Conservation (phyloP, 495 filamentous ascomycete genomes). For the Chlorociboria aeruginascens region DNA sequence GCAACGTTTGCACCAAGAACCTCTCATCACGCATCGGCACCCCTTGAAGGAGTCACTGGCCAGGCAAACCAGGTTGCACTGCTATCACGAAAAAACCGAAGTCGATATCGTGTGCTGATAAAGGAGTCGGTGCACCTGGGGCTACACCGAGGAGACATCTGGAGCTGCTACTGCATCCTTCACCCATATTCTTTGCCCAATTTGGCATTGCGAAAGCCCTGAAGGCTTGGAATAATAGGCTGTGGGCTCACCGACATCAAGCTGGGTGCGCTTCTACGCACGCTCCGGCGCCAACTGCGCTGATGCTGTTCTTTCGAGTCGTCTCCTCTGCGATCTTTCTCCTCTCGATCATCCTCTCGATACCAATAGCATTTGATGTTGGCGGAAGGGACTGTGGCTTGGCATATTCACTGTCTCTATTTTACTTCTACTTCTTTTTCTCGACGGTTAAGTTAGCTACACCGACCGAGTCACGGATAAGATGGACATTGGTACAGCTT, state of each 20-base stretch:
- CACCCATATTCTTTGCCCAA: too few relatives aligned
- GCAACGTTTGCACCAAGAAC: too few relatives aligned
- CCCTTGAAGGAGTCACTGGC: too few relatives aligned
- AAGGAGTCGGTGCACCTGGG: too few relatives aligned
- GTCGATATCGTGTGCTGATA: too few relatives aligned
- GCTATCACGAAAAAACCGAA: too few relatives aligned
- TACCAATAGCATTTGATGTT: constrained; percentile 94
- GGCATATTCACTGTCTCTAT: constrained; percentile 78
- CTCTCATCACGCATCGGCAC: too few relatives aligned
- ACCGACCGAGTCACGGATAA: constrained; percentile 65
- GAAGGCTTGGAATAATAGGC: too few relatives aligned
- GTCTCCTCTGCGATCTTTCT: constrained; percentile 71
- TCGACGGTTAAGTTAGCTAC: constrained; percentile 69
- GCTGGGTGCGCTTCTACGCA: constrained; percentile 17
- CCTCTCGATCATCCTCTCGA: constrained; percentile 76
- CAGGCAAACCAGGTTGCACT: too few relatives aligned
- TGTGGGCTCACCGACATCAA: background rate
- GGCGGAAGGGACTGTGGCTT: constrained; percentile 89
- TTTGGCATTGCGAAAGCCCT: background rate
- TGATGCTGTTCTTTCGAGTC: constrained; percentile 57
- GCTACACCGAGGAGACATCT: too few relatives aligned
- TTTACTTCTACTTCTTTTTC: constrained; percentile 78
- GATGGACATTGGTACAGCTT: constrained; percentile 51
- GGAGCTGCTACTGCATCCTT: too few relatives aligned
- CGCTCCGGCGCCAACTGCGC: constrained; percentile 19